Conservation (phyloP, 495 filamentous ascomycete species). For the Aspergillus baeticus region DNA sequence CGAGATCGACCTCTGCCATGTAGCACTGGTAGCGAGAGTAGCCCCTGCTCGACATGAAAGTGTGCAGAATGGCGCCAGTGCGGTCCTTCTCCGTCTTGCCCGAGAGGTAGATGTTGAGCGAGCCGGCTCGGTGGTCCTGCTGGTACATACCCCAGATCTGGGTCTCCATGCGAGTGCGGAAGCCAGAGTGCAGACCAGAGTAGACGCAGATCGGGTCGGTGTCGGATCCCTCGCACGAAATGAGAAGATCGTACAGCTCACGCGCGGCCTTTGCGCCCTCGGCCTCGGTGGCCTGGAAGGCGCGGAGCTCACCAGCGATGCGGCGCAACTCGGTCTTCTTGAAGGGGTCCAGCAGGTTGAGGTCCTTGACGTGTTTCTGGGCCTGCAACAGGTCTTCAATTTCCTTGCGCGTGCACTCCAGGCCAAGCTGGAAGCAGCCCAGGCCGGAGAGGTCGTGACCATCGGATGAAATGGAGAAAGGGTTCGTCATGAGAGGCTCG, state of each 20-base stretch:
- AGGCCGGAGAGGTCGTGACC: conserved; percentile 13
- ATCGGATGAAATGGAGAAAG: conserved; percentile 15
- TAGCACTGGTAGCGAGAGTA: conserved; percentile 44
- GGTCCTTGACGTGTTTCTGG: conserved; percentile 14
- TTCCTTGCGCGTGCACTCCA: conserved; percentile 15
- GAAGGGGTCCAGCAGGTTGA: conserved; percentile 15
- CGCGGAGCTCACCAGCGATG: conserved; percentile 7
- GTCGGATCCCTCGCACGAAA: conserved; percentile 6
- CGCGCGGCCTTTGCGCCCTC: not conserved
- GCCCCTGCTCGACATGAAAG: conserved; percentile 39
- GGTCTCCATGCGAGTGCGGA: conserved; percentile 15
- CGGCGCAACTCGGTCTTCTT: conserved; percentile 8
- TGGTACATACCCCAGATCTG: conserved; percentile 19
- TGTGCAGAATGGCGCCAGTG: conserved; percentile 26
- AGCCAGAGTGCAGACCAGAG: conserved; percentile 18
- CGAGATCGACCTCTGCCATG: conserved; percentile 37
- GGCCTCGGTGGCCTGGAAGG: not conserved
- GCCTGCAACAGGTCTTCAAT: conserved; percentile 15
- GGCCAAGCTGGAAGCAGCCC: conserved; percentile 21
- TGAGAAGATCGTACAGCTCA: conserved; percentile 11
- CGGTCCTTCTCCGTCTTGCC: conserved; percentile 14
- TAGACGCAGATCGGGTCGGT: conserved; percentile 14
- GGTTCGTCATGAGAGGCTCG: conserved; percentile 10
- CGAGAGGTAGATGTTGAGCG: conserved; percentile 14
- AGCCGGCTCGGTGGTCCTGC: conserved; percentile 1